Evolutionary conservation across 805 yeast species (phyloP), one percentile per base, ranked within the genome.

Genomic region (Tetrapisispora pingtungensis): DNA sequence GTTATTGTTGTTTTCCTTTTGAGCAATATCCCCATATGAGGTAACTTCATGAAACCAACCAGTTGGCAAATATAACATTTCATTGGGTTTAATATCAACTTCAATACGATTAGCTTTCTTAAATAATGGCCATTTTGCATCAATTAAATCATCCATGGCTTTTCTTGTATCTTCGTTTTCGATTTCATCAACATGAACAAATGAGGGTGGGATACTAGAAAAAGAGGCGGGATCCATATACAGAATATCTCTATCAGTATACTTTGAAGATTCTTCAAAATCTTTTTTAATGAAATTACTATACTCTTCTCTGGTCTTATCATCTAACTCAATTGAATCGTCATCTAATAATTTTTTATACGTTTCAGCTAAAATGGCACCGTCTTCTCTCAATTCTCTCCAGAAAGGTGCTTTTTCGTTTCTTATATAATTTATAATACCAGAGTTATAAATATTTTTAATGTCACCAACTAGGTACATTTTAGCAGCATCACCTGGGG

Each of bases 31-130:
- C 3, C 81, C 80, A 57, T 68, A 80, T 10, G 85, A 79, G 1
- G 84, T 74, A 2, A 83, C 90, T 58, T 83, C 90, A 57, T 83
- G 90, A 54, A 83, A 83, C 89, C 89, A 83, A 3, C 90, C 88
- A 1, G 84, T 74, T 0, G 90, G 90, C 22, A 83, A 57, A 55
- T 75, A 83, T 19, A 83, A 58, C 80, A 80, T 76, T 40, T 81
- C 78, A 0, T 87, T 87, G 0, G 81, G 78, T 26, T 70, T 55
- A 24, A 83, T 50, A 56, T 72, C 66, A 1, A 78, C 77, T 15
- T 70, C 65, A 14, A 71, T 55, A 38, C 69, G 67, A 17, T 66
- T 59, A 1, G 77, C 65, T 1, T 61, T 48, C 34, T 69, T 55
- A 41, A 80, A 67, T 1, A 69, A 67, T 0, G 84, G 83, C 61